These are phyloP conservation scores for Hemileccinum impolitum DNA, from an alignment of 768 basidiomycete genomes.

Conservation along the genomic window DNA sequence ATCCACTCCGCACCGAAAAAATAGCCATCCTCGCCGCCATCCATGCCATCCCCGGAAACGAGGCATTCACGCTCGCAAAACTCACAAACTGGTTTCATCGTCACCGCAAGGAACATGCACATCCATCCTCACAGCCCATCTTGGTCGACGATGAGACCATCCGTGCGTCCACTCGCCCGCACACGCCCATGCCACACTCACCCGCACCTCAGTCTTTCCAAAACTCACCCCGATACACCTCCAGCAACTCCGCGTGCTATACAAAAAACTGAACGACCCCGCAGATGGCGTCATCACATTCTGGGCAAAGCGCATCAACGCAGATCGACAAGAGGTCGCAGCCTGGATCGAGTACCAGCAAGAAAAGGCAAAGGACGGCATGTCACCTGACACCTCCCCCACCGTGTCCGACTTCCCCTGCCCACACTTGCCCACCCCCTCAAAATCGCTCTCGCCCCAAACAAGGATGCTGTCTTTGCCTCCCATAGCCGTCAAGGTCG, in stretches of 20 bases:
- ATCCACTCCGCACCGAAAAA: constrained; percentile 17
- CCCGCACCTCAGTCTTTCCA: constrained; percentile 20
- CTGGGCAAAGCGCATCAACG: constrained; percentile 25
- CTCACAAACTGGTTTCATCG: constrained; percentile 23
- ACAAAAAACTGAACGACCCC: constrained; percentile 15
- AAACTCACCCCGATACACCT: constrained; percentile 23
- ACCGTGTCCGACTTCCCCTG: constrained; percentile 5
- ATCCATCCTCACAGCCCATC: neutral
- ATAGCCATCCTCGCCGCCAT: constrained; percentile 9
- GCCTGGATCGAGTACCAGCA: constrained; percentile 30
- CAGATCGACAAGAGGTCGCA: constrained; percentile 13
- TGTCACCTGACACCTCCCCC: constrained; percentile 23
- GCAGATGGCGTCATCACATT: constrained; percentile 21
- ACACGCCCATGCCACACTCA: constrained; percentile 9
- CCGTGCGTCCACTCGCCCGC: constrained; percentile 15
- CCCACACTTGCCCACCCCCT: constrained; percentile 29
- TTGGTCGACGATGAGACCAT: constrained; percentile 25
- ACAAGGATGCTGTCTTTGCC: constrained; percentile 26
- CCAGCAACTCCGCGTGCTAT: constrained; percentile 17
- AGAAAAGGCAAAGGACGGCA: constrained; percentile 16
- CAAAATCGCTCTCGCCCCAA: constrained; percentile 24
- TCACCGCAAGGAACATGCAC: constrained; percentile 10
- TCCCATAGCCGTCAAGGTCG: constrained; percentile 28
- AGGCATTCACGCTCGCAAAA: constrained; percentile 13
- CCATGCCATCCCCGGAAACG: constrained; percentile 22